Conservation (phyloP, 176 grass and related monocot genomes). For the Saccharum officinarum region DNA sequence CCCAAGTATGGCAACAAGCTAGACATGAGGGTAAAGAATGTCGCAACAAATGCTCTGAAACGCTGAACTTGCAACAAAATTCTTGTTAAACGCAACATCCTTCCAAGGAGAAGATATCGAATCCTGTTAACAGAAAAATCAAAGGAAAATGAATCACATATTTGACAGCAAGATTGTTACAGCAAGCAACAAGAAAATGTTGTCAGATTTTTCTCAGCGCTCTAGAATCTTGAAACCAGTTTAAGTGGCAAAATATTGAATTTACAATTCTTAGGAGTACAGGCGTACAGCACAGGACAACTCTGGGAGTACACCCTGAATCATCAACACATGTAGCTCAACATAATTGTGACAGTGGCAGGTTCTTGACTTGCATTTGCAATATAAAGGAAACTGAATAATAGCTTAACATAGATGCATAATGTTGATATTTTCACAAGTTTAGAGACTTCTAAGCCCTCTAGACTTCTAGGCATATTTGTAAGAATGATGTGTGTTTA, state of each 20-base stretch:
- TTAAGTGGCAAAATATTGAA: background rate
- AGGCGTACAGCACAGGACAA: background rate
- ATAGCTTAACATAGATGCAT: slow-evolving; percentile 1
- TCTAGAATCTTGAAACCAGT: background rate
- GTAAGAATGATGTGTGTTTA: slow-evolving; percentile 1
- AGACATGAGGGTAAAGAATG: slow-evolving; percentile 90
- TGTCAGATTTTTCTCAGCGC: slow-evolving; percentile 5
- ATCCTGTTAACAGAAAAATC: slow-evolving; percentile 63
- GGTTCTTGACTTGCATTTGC: background rate
- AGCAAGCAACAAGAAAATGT: slow-evolving; percentile 1
- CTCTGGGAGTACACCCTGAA: slow-evolving; percentile 3
- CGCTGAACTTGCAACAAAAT: slow-evolving; percentile 79
- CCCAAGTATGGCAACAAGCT: slow-evolving; percentile 97
- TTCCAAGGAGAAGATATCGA: slow-evolving; percentile 95
- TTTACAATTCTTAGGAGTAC: slow-evolving; percentile 4
- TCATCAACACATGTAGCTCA: slow-evolving; percentile 18
- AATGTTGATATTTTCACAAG: slow-evolving; percentile 3
- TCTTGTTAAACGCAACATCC: slow-evolving; percentile 91
- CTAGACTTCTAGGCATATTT: slow-evolving; percentile 12
- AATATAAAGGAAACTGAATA: background rate
- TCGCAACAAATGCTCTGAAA: slow-evolving; percentile 94
- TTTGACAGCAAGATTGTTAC: slow-evolving; percentile 11
- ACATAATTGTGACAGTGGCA: background rate
- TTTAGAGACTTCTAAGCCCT: background rate
- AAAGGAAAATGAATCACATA: slow-evolving; percentile 22